Evolutionary conservation across 257 asterid genomes (phyloP).

Genomic region (Lantana camara): DNA sequence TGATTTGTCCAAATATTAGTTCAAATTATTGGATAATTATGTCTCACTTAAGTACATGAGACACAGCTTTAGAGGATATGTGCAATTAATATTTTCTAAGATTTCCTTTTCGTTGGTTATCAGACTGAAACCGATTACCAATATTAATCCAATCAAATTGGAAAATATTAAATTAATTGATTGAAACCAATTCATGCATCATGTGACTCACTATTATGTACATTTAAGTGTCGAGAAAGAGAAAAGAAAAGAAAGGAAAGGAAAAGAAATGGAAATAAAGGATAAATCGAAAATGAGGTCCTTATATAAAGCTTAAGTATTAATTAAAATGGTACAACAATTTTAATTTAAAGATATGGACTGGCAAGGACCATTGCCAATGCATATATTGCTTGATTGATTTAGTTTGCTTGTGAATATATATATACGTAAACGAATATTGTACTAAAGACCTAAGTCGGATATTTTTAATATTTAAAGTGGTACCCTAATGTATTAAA

Average conservation of each 20-base stretch:
- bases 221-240: not conserved
- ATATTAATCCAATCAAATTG: not conserved
- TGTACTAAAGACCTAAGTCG: no score
- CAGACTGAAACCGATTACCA: no score
- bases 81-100: not conserved
- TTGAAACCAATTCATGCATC: not conserved
- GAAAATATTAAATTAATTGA: no score
- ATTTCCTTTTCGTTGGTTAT: not conserved
- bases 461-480: no score
- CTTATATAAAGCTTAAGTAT: not conserved
- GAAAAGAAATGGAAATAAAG: no score
- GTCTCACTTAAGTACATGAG: no score
- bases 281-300: slow-evolving; percentile 1
- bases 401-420: slow-evolving; percentile 16
- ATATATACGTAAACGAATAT: no score
- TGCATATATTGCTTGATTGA: not conserved
- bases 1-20: no score
- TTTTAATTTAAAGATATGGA: not conserved
- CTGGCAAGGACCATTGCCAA: slow-evolving; percentile 9
- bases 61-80: no score
- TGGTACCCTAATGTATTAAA: no score
- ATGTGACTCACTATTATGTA: not conserved
- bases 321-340: not conserved
- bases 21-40: no score
- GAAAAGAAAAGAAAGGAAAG: no score